Evolutionary conservation across 192 early-diverging fungal species (phyloP), one percentile per base, ranked within the genome.

Genomic region (Tieghemiomyces parasiticus): DNA sequence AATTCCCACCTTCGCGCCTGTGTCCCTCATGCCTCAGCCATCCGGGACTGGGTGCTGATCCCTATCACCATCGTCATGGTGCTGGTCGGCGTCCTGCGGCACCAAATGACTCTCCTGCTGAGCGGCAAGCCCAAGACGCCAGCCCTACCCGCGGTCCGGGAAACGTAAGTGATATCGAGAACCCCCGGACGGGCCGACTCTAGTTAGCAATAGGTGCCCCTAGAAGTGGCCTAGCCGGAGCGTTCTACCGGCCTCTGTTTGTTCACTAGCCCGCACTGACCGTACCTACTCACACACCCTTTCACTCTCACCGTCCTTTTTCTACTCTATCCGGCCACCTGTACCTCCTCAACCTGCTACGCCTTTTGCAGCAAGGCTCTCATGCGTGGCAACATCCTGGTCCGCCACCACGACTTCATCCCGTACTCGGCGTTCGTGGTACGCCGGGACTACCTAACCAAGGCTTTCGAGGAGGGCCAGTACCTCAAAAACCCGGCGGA

Each of bases 11-110:
- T 26, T 31, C 32, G 58, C 1, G 63, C 28, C 61, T n/a, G 46
- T 32, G 31, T 10, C 16, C 24, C 32, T 54, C 31, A 6, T 55
- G 16, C 46, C 46, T 29, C 47, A 81, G 88, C 83, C 50, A 91
- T 91, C 60, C 79, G 89, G 52, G 78, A 88, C 71, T 90, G 92
- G 94, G 92, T 97, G 6, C 78, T 98, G 59, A 82, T 98, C 44
- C 93, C 95, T 22, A 96, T 98, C 67, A 93, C 94, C 80, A 60
- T 93, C 28, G 92, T 95, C 65, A 98, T 98, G 95, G 81, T 98
- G 30, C 77, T 98, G 61, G 91, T 95, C 28, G 95, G 95, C 58
- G 71, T 98, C n/a, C 75, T 96, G 64, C 75, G 95, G 29, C 89
- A 96, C 74, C 81, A 92, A 66, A 81, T 94, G 58, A 93, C 92